Conservation (phyloP, 768 basidiomycete species). For the Mycena floridula region DNA sequence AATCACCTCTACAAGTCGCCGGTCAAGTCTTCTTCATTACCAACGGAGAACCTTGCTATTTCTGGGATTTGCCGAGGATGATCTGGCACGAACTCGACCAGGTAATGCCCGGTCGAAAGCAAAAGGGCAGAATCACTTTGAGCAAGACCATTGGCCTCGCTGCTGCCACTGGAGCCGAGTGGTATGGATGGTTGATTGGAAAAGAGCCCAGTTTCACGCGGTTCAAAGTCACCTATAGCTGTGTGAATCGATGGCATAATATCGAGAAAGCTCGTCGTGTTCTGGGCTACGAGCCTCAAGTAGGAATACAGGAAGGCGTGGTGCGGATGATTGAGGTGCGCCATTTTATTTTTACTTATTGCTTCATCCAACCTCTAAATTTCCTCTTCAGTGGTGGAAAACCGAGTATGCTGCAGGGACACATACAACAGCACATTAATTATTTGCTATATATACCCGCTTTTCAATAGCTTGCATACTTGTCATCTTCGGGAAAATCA, state of each 20-base stretch:
- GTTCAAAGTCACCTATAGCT: constrained; percentile 77
- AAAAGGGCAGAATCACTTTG: constrained; percentile 36
- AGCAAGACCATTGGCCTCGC: constrained; percentile 61
- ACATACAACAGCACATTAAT: not conserved
- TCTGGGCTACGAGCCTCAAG: constrained; percentile 88
- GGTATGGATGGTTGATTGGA: constrained; percentile 64
- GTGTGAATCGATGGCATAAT: constrained; percentile 82
- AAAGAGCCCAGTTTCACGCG: constrained; percentile 82
- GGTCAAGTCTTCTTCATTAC: constrained; percentile 96
- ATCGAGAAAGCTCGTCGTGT: constrained; percentile 90
- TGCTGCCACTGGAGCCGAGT: constrained; percentile 69
- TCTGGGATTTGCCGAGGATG: constrained; percentile 87
- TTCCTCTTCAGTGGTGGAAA: constrained; percentile 1
- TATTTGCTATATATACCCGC: not conserved
- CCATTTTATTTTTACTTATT: not conserved
- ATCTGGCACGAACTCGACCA: constrained; percentile 72
- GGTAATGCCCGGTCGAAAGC: constrained; percentile 49
- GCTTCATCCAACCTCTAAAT: too few relatives aligned
- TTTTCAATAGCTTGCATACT: not conserved
- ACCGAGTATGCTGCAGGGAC: not conserved
- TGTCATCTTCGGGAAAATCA: not conserved
- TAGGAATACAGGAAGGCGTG: constrained; percentile 86
- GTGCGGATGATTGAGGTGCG: constrained; percentile 66
- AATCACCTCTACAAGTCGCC: constrained; percentile 70
- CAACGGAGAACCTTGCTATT: constrained; percentile 92